phyloP scores from a whole-genome alignment of 1,139 yeast species.

The Yamadazyma atmosphaerica region DNA sequence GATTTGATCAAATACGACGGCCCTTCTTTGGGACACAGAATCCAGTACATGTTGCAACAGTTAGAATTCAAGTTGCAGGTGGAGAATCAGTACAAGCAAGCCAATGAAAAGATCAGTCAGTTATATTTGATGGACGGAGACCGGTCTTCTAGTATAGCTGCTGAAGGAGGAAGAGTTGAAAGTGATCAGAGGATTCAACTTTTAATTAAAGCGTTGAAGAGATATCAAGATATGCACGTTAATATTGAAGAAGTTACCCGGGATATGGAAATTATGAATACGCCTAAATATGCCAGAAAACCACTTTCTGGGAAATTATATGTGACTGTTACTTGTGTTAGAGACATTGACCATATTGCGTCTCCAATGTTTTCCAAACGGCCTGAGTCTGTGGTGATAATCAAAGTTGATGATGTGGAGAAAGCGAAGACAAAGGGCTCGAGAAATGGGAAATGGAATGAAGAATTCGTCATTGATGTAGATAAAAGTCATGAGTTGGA shows the following conservation, averaged over 20 bases:
- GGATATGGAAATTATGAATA: slow-evolving; percentile 63
- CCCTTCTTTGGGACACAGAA: slow-evolving; percentile 92
- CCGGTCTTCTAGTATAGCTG: slow-evolving; percentile 79
- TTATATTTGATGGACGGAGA: slow-evolving; percentile 92
- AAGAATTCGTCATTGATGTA: slow-evolving; percentile 74
- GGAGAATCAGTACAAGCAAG: slow-evolving; percentile 89
- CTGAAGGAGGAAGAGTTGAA: slow-evolving; percentile 83
- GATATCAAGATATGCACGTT: slow-evolving; percentile 88
- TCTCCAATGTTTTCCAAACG: slow-evolving; percentile 74
- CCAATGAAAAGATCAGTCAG: slow-evolving; percentile 84
- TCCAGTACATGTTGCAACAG: slow-evolving; percentile 93
- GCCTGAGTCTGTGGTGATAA: slow-evolving; percentile 75
- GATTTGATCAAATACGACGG: slow-evolving; percentile 91
- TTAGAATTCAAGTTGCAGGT: slow-evolving; percentile 90
- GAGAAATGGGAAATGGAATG: slow-evolving; percentile 81
- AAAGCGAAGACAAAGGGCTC: slow-evolving; percentile 74
- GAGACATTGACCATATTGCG: slow-evolving; percentile 91
- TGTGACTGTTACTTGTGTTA: slow-evolving; percentile 68
- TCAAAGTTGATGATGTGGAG: slow-evolving; percentile 86
- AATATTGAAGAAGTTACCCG: slow-evolving; percentile 62
- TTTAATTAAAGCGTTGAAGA: slow-evolving; percentile 77
- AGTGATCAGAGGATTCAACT: slow-evolving; percentile 83
- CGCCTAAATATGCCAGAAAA: slow-evolving; percentile 73
- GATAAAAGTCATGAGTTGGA: slow-evolving; percentile 93
- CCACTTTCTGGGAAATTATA: slow-evolving; percentile 81